A percentile compares a stretch with the other conserved stretches of the same genome.
phyloP scores from a whole-genome alignment of 1,284 basidiomycete genomes.

The Meira nashicola region DNA sequence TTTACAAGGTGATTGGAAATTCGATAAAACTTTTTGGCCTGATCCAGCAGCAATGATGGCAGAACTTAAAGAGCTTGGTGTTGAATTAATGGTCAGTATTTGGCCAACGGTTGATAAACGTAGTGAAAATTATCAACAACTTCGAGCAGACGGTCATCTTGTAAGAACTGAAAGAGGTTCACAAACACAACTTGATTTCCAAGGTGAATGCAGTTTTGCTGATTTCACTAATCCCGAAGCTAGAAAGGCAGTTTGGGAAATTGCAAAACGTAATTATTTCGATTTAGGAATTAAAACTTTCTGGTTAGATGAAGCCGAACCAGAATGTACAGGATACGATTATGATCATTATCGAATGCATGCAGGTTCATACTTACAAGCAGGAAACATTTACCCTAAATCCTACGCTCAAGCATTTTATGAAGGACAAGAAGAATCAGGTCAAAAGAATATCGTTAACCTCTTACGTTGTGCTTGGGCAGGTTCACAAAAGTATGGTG shows the following conservation, averaged over 20 bases:
- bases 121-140: conserved; percentile 12
- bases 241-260: conserved; percentile 15
- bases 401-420: conserved; percentile 18
- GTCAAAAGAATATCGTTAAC: conserved; percentile 17
- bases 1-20: conserved; percentile 20
- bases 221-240: conserved; percentile 20
- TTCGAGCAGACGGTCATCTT: conserved; percentile 18
- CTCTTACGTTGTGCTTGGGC: conserved; percentile 21
- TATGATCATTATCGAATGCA: conserved; percentile 22
- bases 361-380: conserved; percentile 14
- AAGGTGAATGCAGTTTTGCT: conserved; percentile 14
- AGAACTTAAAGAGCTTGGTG: conserved; percentile 13
- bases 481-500: conserved; percentile 18
- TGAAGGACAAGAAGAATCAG: conserved; percentile 17
- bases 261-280: conserved; percentile 15
- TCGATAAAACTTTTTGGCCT: conserved; percentile 19
- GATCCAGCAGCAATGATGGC: conserved; percentile 22
- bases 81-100: conserved; percentile 23
- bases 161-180: conserved; percentile 19
- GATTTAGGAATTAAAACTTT: conserved; percentile 18
- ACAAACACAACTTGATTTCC: conserved; percentile 13
- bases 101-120: conserved; percentile 23
- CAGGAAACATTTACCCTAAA: conserved; percentile 20
- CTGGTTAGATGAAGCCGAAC: conserved; percentile 25
- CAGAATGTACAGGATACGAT: conserved; percentile 19